A percentile compares a stretch with the other conserved stretches of the same genome.
These are phyloP conservation scores for Paratinospora sagittata DNA, from an alignment of 164 flowering plant genomes.

Conservation along the genomic window DNA sequence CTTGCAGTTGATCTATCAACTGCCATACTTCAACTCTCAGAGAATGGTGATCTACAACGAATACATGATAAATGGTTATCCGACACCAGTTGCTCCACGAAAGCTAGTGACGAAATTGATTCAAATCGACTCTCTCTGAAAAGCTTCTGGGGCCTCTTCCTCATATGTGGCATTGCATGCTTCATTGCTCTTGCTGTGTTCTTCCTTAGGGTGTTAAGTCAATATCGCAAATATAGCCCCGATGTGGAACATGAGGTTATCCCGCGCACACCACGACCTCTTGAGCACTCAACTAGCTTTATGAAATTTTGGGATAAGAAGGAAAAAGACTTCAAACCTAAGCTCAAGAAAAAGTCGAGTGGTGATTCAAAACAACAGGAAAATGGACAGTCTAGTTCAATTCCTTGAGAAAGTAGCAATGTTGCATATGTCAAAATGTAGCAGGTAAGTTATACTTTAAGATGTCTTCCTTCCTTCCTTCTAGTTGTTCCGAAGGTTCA, in stretches of 20 bases:
- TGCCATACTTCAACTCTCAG: conserved; percentile 81
- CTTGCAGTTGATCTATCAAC: conserved; percentile 88
- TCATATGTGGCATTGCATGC: conserved; percentile 69
- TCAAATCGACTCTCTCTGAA: conserved; percentile 44
- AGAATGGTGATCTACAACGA: conserved; percentile 78
- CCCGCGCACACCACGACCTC: conserved; percentile 9
- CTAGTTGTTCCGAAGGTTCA: background rate
- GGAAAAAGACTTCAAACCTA: conserved; percentile 40
- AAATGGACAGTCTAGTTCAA: conserved; percentile 36
- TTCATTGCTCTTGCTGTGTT: conserved; percentile 53
- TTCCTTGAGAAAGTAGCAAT: conserved; percentile 5
- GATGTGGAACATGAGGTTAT: conserved; percentile 32
- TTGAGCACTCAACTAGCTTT: conserved; percentile 34
- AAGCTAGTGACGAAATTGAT: conserved; percentile 33
- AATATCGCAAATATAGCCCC: conserved; percentile 44
- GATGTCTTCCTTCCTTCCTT: no score
- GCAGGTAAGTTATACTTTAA: background rate
- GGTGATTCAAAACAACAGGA: conserved; percentile 26
- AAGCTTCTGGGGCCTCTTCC: conserved; percentile 96
- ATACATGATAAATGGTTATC: conserved; percentile 78
- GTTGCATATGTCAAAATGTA: background rate
- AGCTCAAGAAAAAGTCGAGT: conserved; percentile 23
- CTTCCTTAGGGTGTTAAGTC: conserved; percentile 39
- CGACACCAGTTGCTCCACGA: conserved; percentile 30
- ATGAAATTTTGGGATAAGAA: conserved; percentile 61